Percentiles rank a stretch among this genome's conserved stretches.
Conservation (phyloP, 768 basidiomycete genomes). For the Trametes elegans region DNA sequence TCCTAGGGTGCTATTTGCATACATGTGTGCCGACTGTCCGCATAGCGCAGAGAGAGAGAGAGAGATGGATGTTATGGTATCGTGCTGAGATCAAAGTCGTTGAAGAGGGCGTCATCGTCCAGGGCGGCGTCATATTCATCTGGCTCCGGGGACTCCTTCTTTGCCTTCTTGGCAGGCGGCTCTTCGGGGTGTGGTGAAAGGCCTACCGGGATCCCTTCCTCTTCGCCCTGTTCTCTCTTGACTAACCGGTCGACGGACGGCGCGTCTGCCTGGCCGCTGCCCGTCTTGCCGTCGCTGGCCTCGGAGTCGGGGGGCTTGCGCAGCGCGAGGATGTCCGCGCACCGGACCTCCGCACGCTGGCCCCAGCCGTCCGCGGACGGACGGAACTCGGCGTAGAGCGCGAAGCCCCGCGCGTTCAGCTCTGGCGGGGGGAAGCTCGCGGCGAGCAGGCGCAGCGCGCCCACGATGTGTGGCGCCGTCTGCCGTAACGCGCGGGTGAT, state of each 20-base stretch:
- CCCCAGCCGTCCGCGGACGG: constrained; percentile 86
- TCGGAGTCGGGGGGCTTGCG: constrained; percentile 28
- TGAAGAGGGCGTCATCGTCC: constrained; percentile 47
- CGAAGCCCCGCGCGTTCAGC: constrained; percentile 67
- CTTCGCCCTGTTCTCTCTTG: constrained; percentile 22
- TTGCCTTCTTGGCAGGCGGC: constrained; percentile 40
- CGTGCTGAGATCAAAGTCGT: constrained; percentile 39
- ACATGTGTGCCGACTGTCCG: no score
- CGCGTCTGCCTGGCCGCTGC: no score
- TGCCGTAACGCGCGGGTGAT: constrained; percentile 79
- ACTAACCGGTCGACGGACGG: constrained; percentile 13
- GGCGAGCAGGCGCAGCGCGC: constrained; percentile 70
- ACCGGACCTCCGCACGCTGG: constrained; percentile 69
- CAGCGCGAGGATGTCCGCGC: constrained; percentile 63
- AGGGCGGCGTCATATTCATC: constrained; percentile 54
- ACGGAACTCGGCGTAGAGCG: constrained; percentile 84
- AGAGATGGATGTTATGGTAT: constrained; percentile 1
- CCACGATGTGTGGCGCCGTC: constrained; percentile 73
- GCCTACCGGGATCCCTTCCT: constrained; percentile 15
- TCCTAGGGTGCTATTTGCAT: constrained; percentile 6
- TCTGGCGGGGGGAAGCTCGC: constrained; percentile 54
- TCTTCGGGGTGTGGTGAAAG: constrained; percentile 24
- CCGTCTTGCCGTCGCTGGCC: neutral
- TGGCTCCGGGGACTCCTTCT: constrained; percentile 20
- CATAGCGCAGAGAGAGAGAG: no score